A percentile compares a stretch with the other conserved stretches of the same genome.
Conservation (phyloP, 371 early-diverging fungal genomes). For the Apophysomyces trapeziformis region DNA sequence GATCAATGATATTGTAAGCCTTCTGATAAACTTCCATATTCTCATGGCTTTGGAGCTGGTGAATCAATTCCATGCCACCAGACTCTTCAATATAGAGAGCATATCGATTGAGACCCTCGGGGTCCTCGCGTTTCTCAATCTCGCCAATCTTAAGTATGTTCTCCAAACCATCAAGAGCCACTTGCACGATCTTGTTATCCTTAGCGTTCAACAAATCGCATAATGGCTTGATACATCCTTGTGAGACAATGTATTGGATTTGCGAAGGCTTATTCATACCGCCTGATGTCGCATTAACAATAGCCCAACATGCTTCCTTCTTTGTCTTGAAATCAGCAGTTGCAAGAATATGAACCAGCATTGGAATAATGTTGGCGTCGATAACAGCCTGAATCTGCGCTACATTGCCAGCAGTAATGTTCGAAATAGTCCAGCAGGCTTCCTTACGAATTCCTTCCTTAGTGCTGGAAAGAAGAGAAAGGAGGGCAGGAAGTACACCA, state of each 20-base stretch:
- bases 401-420: constrained; percentile 99
- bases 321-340: constrained; percentile 96
- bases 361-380: constrained; percentile 93
- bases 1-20: constrained; percentile 92
- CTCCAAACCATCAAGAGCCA: constrained; percentile 96
- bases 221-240: constrained; percentile 94
- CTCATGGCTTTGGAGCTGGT: constrained; percentile 89
- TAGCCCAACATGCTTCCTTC: constrained; percentile 99
- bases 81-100: constrained; percentile 92
- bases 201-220: constrained; percentile 89
- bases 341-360: constrained; percentile 87
- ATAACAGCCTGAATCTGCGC: constrained; percentile 95
- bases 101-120: constrained; percentile 81
- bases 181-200: constrained; percentile 95
- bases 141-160: constrained; percentile 98
- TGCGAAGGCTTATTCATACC: constrained; percentile 90
- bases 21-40: constrained; percentile 95
- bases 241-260: constrained; percentile 86
- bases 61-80: constrained; percentile 93
- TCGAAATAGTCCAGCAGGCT: constrained; percentile 99
- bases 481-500: constrained; percentile 86
- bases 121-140: constrained; percentile 42
- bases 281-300: constrained; percentile 97
- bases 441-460: constrained; percentile 98
- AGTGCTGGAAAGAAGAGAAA: constrained; percentile 79